phyloP scores from a whole-genome alignment of 2,329 filamentous ascomycete genomes.

The Stenocarpella maydis region DNA sequence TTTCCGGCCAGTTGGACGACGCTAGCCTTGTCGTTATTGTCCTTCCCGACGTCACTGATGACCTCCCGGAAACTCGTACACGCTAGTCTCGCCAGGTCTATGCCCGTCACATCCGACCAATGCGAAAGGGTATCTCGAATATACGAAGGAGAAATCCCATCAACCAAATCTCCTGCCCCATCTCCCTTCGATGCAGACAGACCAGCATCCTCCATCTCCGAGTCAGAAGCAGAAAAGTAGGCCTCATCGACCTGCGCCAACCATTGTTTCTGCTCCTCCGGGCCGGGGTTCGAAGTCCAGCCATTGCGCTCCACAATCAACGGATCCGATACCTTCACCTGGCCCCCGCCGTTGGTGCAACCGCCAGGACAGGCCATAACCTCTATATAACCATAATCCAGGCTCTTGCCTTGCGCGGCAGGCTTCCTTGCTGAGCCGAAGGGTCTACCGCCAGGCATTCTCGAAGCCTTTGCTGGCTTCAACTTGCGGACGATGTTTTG shows the following conservation, averaged over 20 bases:
- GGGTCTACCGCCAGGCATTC: constrained; percentile 79
- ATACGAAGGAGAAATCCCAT: constrained; percentile 71
- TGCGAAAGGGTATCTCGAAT: constrained; percentile 75
- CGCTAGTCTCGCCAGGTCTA: constrained; percentile 75
- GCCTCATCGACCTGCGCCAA: constrained; percentile 84
- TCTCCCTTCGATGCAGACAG: constrained; percentile 38
- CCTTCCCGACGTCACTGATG: constrained; percentile 92
- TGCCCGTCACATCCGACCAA: constrained; percentile 78
- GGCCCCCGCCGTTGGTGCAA: constrained; percentile 96
- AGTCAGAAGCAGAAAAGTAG: constrained; percentile 80
- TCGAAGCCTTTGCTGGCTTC: constrained; percentile 80
- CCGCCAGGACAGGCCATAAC: constrained; percentile 99
- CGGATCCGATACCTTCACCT: constrained; percentile 89
- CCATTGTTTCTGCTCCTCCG: constrained; percentile 87
- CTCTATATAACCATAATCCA: constrained; percentile 92
- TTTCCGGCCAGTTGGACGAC: constrained; percentile 90
- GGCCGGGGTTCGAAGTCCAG: constrained; percentile 65
- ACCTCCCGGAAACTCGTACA: constrained; percentile 92
- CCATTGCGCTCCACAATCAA: constrained; percentile 61
- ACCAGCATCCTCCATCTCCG: constrained; percentile 46
- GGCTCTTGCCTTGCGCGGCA: constrained; percentile 55
- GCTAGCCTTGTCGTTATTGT: constrained; percentile 74
- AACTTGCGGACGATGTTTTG: constrained; percentile 95
- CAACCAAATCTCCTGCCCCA: constrained; percentile 55
- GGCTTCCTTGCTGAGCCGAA: constrained; percentile 64